Evolutionary conservation across 1,284 basidiomycete genomes (phyloP).

Genomic region (Leccinum colubrinum): DNA sequence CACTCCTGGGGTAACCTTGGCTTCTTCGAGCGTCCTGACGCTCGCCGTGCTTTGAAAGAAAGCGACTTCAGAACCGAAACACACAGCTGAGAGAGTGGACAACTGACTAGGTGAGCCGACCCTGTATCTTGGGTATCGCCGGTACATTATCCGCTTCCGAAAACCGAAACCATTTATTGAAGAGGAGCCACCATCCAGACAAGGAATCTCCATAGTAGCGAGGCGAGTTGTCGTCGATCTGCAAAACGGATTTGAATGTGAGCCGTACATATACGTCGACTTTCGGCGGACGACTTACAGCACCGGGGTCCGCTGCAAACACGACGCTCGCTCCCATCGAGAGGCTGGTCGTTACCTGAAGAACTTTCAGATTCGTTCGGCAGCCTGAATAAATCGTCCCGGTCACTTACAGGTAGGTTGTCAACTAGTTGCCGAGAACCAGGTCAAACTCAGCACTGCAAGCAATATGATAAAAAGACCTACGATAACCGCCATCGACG

Average conservation of each 20-base stretch:
- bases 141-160: constrained; percentile 80
- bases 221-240: constrained; percentile 94
- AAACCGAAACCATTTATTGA: constrained; percentile 94
- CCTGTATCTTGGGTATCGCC: constrained; percentile 95
- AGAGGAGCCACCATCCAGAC: constrained; percentile 94
- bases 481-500: constrained; percentile 93
- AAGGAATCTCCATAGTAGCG: constrained; percentile 94
- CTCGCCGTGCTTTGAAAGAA: constrained; percentile 76
- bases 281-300: constrained; percentile 49
- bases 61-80: constrained; percentile 1
- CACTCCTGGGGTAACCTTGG: constrained; percentile 85
- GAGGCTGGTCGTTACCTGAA: constrained; percentile 86
- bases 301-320: constrained; percentile 96
- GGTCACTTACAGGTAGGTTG: constrained; percentile 73
- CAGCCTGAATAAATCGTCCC: background rate
- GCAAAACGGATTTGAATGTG: background rate
- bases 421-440: constrained; percentile 57
- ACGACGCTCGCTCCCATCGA: constrained; percentile 89
- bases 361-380: constrained; percentile 3
- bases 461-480: constrained; percentile 29
- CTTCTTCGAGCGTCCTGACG: constrained; percentile 92
- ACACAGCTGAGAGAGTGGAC: background rate
- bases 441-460: constrained; percentile 1
- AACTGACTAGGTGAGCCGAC: constrained; percentile 90
- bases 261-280: too few relatives aligned